These are phyloP conservation scores for Hypomontagnella submonticulosa DNA, from an alignment of 495 filamentous ascomycete genomes.

Conservation along the genomic window DNA sequence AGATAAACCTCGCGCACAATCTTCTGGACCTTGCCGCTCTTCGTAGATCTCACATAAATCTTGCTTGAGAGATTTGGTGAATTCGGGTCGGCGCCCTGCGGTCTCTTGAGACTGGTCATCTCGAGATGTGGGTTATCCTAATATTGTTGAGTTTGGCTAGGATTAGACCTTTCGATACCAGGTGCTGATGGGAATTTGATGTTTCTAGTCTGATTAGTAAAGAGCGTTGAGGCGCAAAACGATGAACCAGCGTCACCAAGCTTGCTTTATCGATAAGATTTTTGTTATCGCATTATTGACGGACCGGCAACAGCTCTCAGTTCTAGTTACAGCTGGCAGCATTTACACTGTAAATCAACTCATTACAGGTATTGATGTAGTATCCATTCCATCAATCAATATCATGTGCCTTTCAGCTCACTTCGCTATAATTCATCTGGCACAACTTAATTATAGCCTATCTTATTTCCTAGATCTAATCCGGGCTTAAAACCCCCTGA, in stretches of 20 bases:
- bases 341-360: too few relatives aligned
- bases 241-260: conserved; percentile 3
- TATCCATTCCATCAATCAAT: too few relatives aligned
- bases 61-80: conserved; percentile 88
- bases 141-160: conserved; percentile 26
- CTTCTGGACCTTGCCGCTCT: conserved; percentile 96
- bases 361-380: too few relatives aligned
- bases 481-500: too few relatives aligned
- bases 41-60: conserved; percentile 91
- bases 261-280: conserved; percentile 37
- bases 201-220: conserved; percentile 12
- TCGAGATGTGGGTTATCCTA: conserved; percentile 31
- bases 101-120: conserved; percentile 93
- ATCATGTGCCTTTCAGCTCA: too few relatives aligned
- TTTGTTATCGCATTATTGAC: conserved; percentile 11
- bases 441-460: too few relatives aligned
- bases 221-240: conserved; percentile 27
- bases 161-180: background rate
- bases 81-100: conserved; percentile 72
- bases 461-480: too few relatives aligned
- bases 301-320: conserved; percentile 13
- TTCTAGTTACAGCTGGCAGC: too few relatives aligned
- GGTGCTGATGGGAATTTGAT: conserved; percentile 18
- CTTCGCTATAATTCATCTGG: too few relatives aligned
- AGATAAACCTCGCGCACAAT: conserved; percentile 97